Conservation (phyloP, 1,139 yeast genomes). For the Lodderomyces jiufengensis region DNA sequence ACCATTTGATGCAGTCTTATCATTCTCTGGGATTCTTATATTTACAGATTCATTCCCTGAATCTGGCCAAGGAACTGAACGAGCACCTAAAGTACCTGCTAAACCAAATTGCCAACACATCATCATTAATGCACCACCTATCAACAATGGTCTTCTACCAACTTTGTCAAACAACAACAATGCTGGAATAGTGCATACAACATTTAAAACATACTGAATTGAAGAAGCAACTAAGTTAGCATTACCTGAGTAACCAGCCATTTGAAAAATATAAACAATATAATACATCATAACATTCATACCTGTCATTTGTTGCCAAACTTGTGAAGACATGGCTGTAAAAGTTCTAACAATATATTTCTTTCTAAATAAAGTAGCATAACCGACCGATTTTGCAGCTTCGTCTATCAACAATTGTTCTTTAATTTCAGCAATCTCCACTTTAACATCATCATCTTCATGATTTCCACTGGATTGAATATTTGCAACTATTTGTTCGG, state of each 20-base stretch:
- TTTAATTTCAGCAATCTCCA: constrained; percentile 58
- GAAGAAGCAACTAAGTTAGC: constrained; percentile 46
- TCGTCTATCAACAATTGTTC: constrained; percentile 44
- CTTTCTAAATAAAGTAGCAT: constrained; percentile 46
- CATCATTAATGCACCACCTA: constrained; percentile 33
- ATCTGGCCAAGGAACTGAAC: constrained; percentile 30
- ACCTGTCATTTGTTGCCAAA: constrained; percentile 64
- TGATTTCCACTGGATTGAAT: constrained; percentile 55
- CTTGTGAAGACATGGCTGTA: constrained; percentile 54
- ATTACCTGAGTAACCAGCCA: constrained; percentile 49
- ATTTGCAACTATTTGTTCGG: constrained; percentile 48
- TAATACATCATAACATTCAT: constrained; percentile 68
- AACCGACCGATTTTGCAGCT: constrained; percentile 30
- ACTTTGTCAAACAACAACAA: constrained; percentile 32
- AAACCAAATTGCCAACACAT: constrained; percentile 36
- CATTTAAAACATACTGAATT: constrained; percentile 49
- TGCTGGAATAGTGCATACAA: constrained; percentile 44
- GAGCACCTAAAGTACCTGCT: constrained; percentile 43
- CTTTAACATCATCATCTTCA: constrained; percentile 49
- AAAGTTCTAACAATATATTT: constrained; percentile 45
- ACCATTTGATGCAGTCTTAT: constrained; percentile 44
- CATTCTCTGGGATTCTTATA: constrained; percentile 36
- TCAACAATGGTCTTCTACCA: constrained; percentile 36
- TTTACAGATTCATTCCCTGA: constrained; percentile 41
- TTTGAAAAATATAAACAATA: constrained; percentile 55